A percentile compares a stretch with the other conserved stretches of the same genome.
Conservation (phyloP, 2,329 filamentous ascomycete species). For the Colletotrichum costaricense region DNA sequence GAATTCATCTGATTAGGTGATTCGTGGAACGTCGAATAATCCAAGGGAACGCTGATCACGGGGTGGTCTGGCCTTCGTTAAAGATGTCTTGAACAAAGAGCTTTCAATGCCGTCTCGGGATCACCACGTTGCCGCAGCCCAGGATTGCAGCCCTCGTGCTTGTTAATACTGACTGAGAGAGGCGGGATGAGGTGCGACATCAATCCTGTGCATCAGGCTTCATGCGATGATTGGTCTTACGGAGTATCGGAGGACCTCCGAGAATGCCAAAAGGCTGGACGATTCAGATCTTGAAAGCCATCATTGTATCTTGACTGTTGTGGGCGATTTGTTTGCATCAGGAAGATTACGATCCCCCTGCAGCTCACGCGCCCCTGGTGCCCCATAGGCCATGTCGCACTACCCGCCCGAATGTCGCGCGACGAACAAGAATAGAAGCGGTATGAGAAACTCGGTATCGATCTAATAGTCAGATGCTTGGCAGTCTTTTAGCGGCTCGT, state of each 20-base stretch:
- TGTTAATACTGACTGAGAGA: slow-evolving; percentile 2
- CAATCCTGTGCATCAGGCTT: not conserved
- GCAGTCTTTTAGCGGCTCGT: slow-evolving; percentile 4
- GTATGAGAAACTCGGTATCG: not conserved
- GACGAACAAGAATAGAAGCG: slow-evolving; percentile 9
- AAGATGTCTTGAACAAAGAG: slow-evolving; percentile 18
- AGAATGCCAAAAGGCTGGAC: not conserved
- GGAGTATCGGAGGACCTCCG: not conserved
- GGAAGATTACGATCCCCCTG: slow-evolving; percentile 2
- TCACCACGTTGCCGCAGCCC: not conserved
- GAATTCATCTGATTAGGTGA: slow-evolving; percentile 16
- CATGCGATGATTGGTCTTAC: not conserved
- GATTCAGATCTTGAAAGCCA: not conserved
- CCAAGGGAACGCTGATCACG: not conserved
- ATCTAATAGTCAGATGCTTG: not conserved
- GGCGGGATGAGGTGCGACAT: not conserved
- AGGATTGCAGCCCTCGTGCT: not conserved
- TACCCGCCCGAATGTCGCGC: not conserved
- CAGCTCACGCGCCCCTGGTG: not conserved
- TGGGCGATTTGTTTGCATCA: not conserved
- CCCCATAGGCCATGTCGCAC: not conserved
- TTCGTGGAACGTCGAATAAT: slow-evolving; percentile 15
- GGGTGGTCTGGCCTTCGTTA: not conserved
- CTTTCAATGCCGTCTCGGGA: not conserved
- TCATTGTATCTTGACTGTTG: not conserved